Conservation (phyloP, 73 alveolate genomes). For the Paramecium bursaria region DNA sequence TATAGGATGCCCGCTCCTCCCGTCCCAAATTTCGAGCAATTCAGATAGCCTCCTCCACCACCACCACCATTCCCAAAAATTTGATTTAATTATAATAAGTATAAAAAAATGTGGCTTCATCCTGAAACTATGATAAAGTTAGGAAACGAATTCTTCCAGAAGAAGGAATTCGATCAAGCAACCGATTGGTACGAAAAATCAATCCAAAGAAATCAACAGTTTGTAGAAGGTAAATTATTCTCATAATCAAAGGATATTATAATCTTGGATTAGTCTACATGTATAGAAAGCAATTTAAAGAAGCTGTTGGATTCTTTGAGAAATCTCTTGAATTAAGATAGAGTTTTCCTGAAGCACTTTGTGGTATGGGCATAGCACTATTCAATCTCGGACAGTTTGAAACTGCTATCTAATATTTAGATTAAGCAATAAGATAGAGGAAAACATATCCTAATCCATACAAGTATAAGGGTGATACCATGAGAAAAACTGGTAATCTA, state of each 20-base stretch:
- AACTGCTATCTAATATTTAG: constrained; percentile 20
- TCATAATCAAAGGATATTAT: constrained; percentile 2
- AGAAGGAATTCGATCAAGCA: constrained; percentile 52
- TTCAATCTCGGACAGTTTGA: constrained; percentile 37
- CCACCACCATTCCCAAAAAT: no score
- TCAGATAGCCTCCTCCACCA: no score
- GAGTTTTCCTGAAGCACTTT: constrained; percentile 50
- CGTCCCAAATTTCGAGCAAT: no score
- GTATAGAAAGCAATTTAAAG: constrained; percentile 60
- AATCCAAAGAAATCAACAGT: constrained; percentile 22
- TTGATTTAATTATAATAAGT: no score
- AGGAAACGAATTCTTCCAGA: constrained; percentile 57
- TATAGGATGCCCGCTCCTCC: constrained; percentile 64
- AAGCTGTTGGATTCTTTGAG: constrained; percentile 16
- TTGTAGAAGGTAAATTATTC: constrained; percentile 10
- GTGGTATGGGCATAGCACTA: constrained; percentile 60
- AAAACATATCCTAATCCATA: constrained; percentile 51
- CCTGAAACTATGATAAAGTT: constrained; percentile 60
- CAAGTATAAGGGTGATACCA: constrained; percentile 50
- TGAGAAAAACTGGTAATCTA: constrained; percentile 26
- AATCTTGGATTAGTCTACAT: constrained; percentile 51
- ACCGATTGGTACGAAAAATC: constrained; percentile 52
- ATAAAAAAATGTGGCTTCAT: constrained; percentile 54
- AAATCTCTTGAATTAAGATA: constrained; percentile 42
- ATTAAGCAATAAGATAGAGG: constrained; percentile 23